A percentile compares a stretch with the other conserved stretches of the same genome.
Evolutionary conservation across 805 yeast species (phyloP).

Genomic region (Torulaspora microellipsoides): DNA sequence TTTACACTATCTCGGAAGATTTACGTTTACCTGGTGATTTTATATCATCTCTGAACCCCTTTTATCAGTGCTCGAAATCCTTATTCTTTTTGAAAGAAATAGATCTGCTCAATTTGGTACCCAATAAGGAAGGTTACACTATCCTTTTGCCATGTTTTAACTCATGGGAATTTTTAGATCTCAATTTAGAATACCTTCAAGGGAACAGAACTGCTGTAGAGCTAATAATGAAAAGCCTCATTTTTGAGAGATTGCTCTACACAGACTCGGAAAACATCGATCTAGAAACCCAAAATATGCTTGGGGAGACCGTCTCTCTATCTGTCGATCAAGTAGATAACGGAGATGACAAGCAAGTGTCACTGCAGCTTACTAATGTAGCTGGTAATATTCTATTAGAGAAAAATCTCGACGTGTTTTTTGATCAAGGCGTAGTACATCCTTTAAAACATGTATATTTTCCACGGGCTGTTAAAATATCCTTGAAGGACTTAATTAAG

Average conservation of each 20-base stretch:
- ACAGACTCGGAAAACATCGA: conserved; percentile 47
- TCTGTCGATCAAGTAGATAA: conserved; percentile 11
- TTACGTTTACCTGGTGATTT: conserved; percentile 60
- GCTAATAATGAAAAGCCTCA: conserved; percentile 50
- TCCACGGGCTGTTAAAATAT: conserved; percentile 52
- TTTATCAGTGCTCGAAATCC: conserved; percentile 60
- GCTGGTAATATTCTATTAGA: conserved; percentile 21
- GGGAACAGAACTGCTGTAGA: conserved; percentile 47
- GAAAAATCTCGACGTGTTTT: conserved; percentile 59
- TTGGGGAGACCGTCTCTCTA: conserved; percentile 25
- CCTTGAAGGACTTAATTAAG: conserved; percentile 50
- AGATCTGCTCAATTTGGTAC: conserved; percentile 47
- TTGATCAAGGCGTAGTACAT: conserved; percentile 82
- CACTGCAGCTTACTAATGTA: conserved; percentile 18
- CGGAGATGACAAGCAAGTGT: conserved; percentile 1
- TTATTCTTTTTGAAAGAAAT: conserved; percentile 51
- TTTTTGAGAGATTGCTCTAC: conserved; percentile 62
- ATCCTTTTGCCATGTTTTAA: conserved; percentile 70
- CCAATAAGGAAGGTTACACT: conserved; percentile 63
- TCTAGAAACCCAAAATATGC: conserved; percentile 30
- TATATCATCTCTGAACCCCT: conserved; percentile 59
- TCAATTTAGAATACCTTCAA: conserved; percentile 56
- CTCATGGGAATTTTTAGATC: conserved; percentile 63
- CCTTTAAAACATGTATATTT: conserved; percentile 52
- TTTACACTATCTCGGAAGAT: conserved; percentile 60